These are phyloP conservation scores for Amborella trichopoda DNA, from an alignment of 164 flowering plant genomes.

Conservation along the genomic window DNA sequence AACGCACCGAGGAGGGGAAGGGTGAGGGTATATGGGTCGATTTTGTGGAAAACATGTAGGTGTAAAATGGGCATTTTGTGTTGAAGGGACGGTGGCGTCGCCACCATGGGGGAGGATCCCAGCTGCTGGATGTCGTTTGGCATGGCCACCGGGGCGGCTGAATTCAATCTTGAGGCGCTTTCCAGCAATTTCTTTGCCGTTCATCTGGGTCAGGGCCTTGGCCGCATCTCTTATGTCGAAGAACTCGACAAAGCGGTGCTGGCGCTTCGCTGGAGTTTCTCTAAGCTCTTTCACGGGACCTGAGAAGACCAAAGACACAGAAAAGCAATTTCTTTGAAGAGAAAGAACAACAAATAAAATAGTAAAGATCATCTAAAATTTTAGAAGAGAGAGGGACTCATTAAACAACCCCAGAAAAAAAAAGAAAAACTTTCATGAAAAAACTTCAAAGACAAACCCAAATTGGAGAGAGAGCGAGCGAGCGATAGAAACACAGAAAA, in stretches of 20 bases:
- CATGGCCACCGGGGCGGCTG: constrained; percentile 68
- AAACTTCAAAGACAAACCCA: too few species aligned
- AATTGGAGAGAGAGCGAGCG: too few species aligned
- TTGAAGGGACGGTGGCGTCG: not conserved
- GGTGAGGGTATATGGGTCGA: too few species aligned
- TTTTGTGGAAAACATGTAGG: too few species aligned
- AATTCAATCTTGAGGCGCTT: constrained; percentile 46
- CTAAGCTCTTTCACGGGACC: constrained; percentile 75
- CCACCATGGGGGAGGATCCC: not conserved
- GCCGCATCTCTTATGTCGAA: constrained; percentile 71
- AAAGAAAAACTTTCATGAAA: too few species aligned
- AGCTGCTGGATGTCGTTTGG: not conserved
- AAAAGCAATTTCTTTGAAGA: not conserved
- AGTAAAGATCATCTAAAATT: too few species aligned
- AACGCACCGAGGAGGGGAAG: not conserved
- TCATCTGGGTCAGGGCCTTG: constrained; percentile 49
- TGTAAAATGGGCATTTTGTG: not conserved
- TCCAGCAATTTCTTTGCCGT: constrained; percentile 62
- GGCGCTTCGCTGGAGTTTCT: constrained; percentile 61
- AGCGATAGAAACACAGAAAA: too few species aligned
- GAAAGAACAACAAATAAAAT: not conserved
- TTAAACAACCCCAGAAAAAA: too few species aligned
- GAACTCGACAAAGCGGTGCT: constrained; percentile 72
- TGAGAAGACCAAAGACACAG: constrained; percentile 6
- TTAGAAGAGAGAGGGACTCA: too few species aligned